phyloP scores from a whole-genome alignment of 225 moss, liverwort and hornwort genomes.

The Rhytidiadelphus loreus region DNA sequence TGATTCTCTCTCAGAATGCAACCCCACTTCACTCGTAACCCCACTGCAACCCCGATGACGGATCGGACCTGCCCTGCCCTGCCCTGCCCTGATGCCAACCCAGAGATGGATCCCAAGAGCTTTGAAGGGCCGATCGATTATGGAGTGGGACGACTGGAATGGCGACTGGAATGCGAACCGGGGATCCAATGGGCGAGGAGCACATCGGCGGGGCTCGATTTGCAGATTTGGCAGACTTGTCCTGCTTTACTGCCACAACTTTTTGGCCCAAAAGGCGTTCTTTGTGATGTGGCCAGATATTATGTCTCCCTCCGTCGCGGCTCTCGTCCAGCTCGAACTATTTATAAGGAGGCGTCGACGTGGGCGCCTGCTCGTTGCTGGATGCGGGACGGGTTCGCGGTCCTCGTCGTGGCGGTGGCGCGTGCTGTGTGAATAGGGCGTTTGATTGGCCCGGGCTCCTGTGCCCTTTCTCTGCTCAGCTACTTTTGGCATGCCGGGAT shows the following conservation, averaged over 20 bases:
- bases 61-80: no score
- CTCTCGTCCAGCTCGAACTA: neutral
- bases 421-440: neutral
- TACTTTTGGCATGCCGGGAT: neutral
- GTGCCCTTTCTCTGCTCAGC: neutral
- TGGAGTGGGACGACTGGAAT: neutral
- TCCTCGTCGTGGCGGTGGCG: neutral
- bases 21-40: neutral
- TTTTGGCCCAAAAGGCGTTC: neutral
- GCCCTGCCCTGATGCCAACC: neutral
- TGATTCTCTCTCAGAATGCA: neutral
- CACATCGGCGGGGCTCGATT: constrained; percentile 2
- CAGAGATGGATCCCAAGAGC: neutral
- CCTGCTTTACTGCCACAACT: constrained; percentile 16
- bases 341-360: neutral
- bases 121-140: neutral
- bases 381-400: neutral
- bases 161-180: neutral
- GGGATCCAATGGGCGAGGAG: constrained; percentile 3
- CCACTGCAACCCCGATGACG: no score
- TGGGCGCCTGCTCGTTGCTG: neutral
- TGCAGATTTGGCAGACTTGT: constrained; percentile 12
- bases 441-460: no score
- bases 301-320: neutral
- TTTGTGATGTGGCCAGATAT: neutral